Evolutionary conservation across 2,329 filamentous ascomycete species (phyloP).

Genomic region (Penicillium brasilianum): DNA sequence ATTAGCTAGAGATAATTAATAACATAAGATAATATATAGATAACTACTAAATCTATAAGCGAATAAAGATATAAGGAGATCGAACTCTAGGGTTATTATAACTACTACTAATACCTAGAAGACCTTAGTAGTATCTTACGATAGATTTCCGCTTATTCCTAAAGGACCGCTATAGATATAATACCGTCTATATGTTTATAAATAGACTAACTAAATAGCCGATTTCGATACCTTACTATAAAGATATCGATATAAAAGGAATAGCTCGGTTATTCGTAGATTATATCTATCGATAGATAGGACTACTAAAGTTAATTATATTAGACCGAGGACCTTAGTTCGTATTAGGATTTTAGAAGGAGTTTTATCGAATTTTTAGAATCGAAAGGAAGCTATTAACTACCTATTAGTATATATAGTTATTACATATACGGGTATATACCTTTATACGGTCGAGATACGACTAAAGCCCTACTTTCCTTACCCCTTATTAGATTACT

Average conservation of each 20-base stretch:
- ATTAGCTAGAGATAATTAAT: neutral
- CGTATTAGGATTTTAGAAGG: neutral
- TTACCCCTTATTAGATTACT: too few relatives aligned
- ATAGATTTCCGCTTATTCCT: neutral
- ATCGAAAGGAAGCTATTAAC: neutral
- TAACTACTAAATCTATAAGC: neutral
- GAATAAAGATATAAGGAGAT: neutral
- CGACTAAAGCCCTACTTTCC: too few relatives aligned
- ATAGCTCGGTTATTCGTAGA: neutral
- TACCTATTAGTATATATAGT: too few relatives aligned
- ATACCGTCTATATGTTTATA: neutral
- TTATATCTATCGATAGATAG: neutral
- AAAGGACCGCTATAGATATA: neutral
- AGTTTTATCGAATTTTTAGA: neutral
- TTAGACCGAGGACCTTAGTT: neutral
- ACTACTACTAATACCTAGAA: neutral
- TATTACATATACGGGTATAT: too few relatives aligned
- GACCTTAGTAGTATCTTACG: neutral
- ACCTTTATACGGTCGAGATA: too few relatives aligned
- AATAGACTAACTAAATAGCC: neutral
- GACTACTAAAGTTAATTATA: neutral
- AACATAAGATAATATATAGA: neutral
- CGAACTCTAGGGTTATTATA: neutral
- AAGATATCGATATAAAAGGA: neutral
- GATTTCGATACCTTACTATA: neutral